phyloP scores from a whole-genome alignment of 805 yeast species.

The Spathaspora gorwiae region DNA sequence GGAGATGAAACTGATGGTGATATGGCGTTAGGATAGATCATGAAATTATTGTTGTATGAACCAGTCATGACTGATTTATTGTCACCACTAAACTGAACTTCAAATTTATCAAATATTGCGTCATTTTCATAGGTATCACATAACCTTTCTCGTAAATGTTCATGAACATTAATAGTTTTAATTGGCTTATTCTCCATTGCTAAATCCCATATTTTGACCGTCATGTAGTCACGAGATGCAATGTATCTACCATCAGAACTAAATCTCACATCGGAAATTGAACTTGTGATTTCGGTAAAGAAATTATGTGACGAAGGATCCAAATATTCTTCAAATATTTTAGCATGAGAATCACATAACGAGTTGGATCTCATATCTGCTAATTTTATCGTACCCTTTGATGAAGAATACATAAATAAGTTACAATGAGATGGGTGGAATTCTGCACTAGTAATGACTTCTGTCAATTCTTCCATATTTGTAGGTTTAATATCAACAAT shows the following conservation, averaged over 20 bases:
- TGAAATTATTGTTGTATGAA: constrained; percentile 92
- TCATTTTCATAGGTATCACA: constrained; percentile 98
- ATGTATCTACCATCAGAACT: constrained; percentile 89
- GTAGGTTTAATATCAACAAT: constrained; percentile 97
- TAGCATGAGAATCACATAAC: constrained; percentile 84
- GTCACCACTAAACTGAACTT: constrained; percentile 92
- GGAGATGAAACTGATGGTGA: not conserved
- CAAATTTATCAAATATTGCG: constrained; percentile 97
- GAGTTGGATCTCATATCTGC: constrained; percentile 97
- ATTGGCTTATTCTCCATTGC: constrained; percentile 95
- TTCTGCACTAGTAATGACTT: constrained; percentile 93
- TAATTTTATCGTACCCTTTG: constrained; percentile 91
- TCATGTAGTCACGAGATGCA: constrained; percentile 95
- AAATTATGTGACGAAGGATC: constrained; percentile 92
- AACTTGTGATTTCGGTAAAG: constrained; percentile 93
- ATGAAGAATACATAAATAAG: constrained; percentile 88
- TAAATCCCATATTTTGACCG: constrained; percentile 97
- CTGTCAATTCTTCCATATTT: constrained; percentile 98
- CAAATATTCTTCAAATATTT: constrained; percentile 84
- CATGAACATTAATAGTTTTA: constrained; percentile 92
- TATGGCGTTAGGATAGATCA: constrained; percentile 86
- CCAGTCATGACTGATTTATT: constrained; percentile 93
- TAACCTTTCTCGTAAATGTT: constrained; percentile 83
- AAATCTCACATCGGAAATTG: constrained; percentile 90
- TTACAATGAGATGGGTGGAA: constrained; percentile 94